Base-by-base conservation (phyloP, 129 eudicot species). In the Artemisia tridentata region DNA sequence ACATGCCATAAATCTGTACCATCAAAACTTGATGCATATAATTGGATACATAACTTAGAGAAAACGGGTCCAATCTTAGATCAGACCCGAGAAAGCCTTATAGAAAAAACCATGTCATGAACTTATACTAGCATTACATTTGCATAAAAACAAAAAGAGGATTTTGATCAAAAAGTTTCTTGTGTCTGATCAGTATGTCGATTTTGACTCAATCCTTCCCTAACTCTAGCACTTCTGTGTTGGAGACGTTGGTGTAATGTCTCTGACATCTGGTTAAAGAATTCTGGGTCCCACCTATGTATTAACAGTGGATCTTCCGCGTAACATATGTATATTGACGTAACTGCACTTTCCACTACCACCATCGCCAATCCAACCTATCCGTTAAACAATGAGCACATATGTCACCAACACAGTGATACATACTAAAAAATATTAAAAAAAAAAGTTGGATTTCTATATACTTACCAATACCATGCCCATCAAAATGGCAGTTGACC, bases 341-440 rank as follows among this genome's bases (percentile, higher is more conserved):
- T 92, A 38, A 92, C 98, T 9, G 95, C 98, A 69, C 96, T 88
- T 80, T 92, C 98, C 72, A 92, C 91, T 51, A 89, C 96, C 71
- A 87, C 98, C 91, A 84, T 89, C 4, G 96, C 98, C 70, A 89
- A 78, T 62, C 98, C 98, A 48, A 92, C 92, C 98, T 92, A 75
- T 12, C 53, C 45, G 6, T 7, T 8, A 23, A n/a, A 7, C 8
- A 18, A 55, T 54, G 25, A n/a, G 21, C 18, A 17, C 25, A 54
- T 20, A 55, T 0, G 9, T 10, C 11, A 7, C 2, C 7, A 7
- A 38, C 56, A 7, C 0, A 31, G 8, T 45, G 8, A 14, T 20
- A 13, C 10, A 65, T 15, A 18, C 29, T 52, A 73, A 54, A 63
- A 46, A 4, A 3, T 50, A n/a, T 2, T 7, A 51, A 29, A 5